Evolutionary conservation across 2,329 filamentous ascomycete species (phyloP), one percentile per base, ranked within the genome.

Genomic region (Myotisia sp.): DNA sequence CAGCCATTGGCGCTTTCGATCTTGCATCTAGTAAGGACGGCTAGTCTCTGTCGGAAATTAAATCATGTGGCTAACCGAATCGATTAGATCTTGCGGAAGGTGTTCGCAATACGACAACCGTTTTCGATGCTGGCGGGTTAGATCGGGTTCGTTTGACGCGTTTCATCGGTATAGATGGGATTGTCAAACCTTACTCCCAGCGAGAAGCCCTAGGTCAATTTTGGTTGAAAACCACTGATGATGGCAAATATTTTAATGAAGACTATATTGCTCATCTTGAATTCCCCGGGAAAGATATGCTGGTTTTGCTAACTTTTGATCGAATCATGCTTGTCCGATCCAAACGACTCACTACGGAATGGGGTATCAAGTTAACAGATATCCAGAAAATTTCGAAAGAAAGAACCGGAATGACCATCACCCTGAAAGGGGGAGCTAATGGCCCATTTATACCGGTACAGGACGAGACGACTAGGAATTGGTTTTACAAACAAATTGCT

Each of bases 141-240:
- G 92, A 98, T 48, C 84, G 90, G 31, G 85, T 93, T 16, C 82
- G 90, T n/a, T 71, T 92, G 33, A 81, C 86, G 4, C 80, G 90
- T 12, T 94, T 92, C 62, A 84, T 98, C 40, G 82, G 84, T 10
- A 74, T 77, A 26, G 87, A 98, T 54, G 90, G 90, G 26, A 82
- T 98, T 40, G 86, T 98, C 21, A 79, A 87, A 3, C 86, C 90
- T 0, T 98, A 93, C 65, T 86, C 78, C 37, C 82, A 92, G 53
- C 82, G 90, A 29, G 90, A 98, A 64, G 86, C 90, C 0, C 74
- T 98, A 3, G 90, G 90, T 1, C 90, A 98, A 56, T 94, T 84
- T 65, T 98, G 90, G 92, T 76, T 98, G 44, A 98, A 98, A 68
- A 92, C 93, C 39, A 76, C 92, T 7, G 90, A 98, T 59, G 90